Evolutionary conservation across 176 grass and related monocot species (phyloP), one percentile per base, ranked within the genome.

Genomic region (Carex littledalei): DNA sequence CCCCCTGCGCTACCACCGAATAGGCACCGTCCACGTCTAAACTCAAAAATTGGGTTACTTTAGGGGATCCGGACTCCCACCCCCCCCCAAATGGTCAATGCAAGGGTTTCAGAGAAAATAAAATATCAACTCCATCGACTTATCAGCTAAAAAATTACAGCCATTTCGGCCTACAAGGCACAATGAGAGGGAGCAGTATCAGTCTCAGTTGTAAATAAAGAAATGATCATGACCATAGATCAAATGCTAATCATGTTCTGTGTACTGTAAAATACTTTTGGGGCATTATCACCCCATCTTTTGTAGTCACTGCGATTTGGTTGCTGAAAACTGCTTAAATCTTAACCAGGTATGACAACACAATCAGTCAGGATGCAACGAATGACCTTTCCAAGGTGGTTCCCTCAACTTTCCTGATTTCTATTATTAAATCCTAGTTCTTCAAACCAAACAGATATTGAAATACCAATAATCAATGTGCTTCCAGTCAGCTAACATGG

Each of bases 321-420:
- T 69, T 61, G 18, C 32, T 86, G 65, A 80, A 47, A 66, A 18
- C 37, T 75, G 21, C 26, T 81, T 81, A 54, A 15, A 21, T 84
- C 57, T 84, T 61, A 73, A 65, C 59, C 80, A 99, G 96, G 96
- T 99, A 95, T 64, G 88, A 95, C 16, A 80, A 85, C n/a, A 79
- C 83, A 58, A 47, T 85, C 35, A 88, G 87, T 60, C 69, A 58
- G 11, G 85, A 88, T 87, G 60, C 39, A 32, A 73, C 74, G 85
- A 90, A 64, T 87, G 81, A 92, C 43, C 93, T 99, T 89, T 92
- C 85, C 11, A 87, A 92, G 91, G 96, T 95, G 65, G 92, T 84
- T 45, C 6, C 31, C 24, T n/a, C 29, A 50, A 53, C 9, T 37
- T 20, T 53, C 10, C 22, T 54, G 72, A 85, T 78, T 58, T 21